Percentiles rank a stretch among this genome's conserved stretches.
Conservation (phyloP, 805 yeast genomes). For the Ogataea neopini region DNA sequence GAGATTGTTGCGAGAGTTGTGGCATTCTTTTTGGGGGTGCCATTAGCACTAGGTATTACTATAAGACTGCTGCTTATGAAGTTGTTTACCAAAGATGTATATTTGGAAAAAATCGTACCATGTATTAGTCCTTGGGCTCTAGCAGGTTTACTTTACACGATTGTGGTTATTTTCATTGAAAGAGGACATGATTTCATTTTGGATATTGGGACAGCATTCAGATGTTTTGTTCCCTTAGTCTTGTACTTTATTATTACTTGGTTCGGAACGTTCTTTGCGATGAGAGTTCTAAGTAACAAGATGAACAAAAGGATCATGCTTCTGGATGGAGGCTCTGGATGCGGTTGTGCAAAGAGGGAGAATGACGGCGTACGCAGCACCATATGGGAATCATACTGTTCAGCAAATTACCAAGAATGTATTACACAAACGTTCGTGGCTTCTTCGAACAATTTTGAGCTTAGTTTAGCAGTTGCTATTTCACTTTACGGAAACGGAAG, state of each 20-base stretch:
- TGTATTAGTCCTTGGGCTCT: slow-evolving; percentile 50
- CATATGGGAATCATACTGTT: slow-evolving; percentile 33
- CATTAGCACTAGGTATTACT: slow-evolving; percentile 46
- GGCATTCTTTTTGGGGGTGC: slow-evolving; percentile 55
- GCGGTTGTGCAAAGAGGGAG: slow-evolving; percentile 42
- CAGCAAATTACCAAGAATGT: slow-evolving; percentile 42
- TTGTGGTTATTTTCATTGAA: slow-evolving; percentile 51
- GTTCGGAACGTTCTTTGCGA: slow-evolving; percentile 43
- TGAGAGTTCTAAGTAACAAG: slow-evolving; percentile 28
- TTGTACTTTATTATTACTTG: slow-evolving; percentile 50
- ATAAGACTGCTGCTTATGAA: slow-evolving; percentile 36
- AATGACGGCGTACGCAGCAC: neutral
- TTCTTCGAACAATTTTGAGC: slow-evolving; percentile 58
- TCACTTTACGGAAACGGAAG: slow-evolving; percentile 53
- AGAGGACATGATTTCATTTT: slow-evolving; percentile 49
- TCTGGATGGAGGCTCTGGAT: slow-evolving; percentile 22
- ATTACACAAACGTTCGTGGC: slow-evolving; percentile 58
- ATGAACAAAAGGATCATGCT: slow-evolving; percentile 7
- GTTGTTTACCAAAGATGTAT: neutral
- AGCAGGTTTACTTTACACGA: slow-evolving; percentile 52
- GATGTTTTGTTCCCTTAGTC: slow-evolving; percentile 51
- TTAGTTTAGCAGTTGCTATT: slow-evolving; percentile 55
- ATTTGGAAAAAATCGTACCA: slow-evolving; percentile 35
- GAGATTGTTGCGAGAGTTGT: slow-evolving; percentile 48
- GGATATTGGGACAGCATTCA: slow-evolving; percentile 49